phyloP scores from a whole-genome alignment of 257 asterid species.

The Echium plantagineum region DNA sequence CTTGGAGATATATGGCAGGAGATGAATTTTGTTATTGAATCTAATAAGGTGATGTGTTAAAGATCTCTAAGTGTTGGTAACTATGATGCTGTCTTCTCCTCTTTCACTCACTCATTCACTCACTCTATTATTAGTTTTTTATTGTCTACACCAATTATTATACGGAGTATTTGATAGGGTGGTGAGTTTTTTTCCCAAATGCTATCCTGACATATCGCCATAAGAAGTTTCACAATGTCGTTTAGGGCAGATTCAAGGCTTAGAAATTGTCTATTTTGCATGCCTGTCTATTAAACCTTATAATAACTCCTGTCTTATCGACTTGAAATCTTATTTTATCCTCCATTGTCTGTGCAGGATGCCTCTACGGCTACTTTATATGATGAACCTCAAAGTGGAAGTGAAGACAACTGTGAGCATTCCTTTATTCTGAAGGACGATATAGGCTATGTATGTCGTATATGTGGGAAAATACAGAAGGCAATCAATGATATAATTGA shows the following conservation, averaged over 20 bases:
- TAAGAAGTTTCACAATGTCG: not conserved
- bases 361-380: not conserved
- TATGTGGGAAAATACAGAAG: constrained; percentile 21
- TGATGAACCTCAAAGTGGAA: constrained; percentile 16
- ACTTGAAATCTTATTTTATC: constrained; percentile 5
- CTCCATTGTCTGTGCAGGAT: constrained; percentile 17
- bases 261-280: not conserved
- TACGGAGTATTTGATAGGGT: not conserved
- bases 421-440: constrained; percentile 22
- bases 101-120: not conserved
- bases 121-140: not conserved
- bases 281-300: not conserved
- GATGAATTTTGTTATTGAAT: constrained; percentile 64
- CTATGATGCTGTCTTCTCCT: not conserved
- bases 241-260: not conserved
- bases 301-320: constrained; percentile 9
- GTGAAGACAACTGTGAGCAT: constrained; percentile 34
- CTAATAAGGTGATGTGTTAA: constrained; percentile 53
- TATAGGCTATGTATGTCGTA: constrained; percentile 24
- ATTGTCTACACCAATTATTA: not conserved
- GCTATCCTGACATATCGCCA: not conserved
- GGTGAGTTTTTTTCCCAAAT: not conserved
- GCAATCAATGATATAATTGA: constrained; percentile 19
- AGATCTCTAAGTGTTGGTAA: not conserved
- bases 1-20: constrained; percentile 58